Conservation (phyloP, 2,329 filamentous ascomycete species). For the Cytospora piceicola region DNA sequence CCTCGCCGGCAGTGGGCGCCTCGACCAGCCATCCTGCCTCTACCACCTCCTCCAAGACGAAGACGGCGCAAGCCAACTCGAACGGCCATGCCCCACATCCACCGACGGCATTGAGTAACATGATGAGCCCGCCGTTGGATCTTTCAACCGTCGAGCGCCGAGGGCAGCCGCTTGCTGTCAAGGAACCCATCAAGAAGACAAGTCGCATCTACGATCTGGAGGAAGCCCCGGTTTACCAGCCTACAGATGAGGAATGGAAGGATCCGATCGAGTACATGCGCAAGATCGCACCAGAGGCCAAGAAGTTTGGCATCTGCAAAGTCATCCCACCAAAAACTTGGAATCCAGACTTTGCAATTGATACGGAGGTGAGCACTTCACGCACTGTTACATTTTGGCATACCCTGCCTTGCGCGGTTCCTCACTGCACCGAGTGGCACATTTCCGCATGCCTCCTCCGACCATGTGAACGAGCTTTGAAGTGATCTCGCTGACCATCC, state of each 20-base stretch:
- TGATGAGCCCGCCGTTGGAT: conserved; percentile 70
- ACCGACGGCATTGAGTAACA: conserved; percentile 57
- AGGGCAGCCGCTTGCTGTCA: conserved; percentile 76
- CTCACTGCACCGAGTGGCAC: background rate
- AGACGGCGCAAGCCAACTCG: conserved; percentile 55
- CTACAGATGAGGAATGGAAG: conserved; percentile 91
- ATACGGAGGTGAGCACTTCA: conserved; percentile 78
- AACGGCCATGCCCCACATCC: conserved; percentile 54
- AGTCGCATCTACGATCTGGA: conserved; percentile 81
- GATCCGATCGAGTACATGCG: conserved; percentile 93
- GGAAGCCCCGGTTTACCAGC: conserved; percentile 88
- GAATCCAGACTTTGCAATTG: conserved; percentile 94
- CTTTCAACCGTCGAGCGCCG: conserved; percentile 89
- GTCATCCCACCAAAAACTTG: conserved; percentile 92
- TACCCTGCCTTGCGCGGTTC: background rate
- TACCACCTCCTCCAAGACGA: conserved; percentile 50
- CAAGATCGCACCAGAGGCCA: conserved; percentile 86
- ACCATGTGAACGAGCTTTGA: background rate
- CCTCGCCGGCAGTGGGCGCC: conserved; percentile 52
- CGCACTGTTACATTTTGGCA: background rate
- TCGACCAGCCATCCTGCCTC: conserved; percentile 40
- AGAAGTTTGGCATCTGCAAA: conserved; percentile 90
- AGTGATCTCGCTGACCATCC: conserved; percentile 16
- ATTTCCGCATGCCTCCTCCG: background rate
- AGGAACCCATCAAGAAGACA: conserved; percentile 76